Evolutionary conservation across 768 basidiomycete genomes (phyloP), one percentile per base, ranked within the genome.

Genomic region (Lactifluus echinatus): DNA sequence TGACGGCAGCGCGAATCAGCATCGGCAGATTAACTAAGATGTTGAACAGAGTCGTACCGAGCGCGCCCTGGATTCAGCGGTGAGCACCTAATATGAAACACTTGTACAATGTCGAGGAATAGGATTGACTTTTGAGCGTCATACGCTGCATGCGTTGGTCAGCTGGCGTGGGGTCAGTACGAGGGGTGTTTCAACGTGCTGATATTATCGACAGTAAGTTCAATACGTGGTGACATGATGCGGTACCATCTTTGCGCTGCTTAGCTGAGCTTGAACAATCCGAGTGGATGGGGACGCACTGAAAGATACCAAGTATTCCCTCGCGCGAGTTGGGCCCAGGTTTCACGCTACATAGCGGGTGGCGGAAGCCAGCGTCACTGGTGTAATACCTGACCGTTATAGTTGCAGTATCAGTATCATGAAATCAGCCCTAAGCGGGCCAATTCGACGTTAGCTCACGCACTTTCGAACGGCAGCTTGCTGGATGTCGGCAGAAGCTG

Each of bases 241-340:
- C 28, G 36, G 29, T 55, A 47, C 45, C 53, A 55, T 31, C 53
- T 55, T 31, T 17, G 36, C 15, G 23, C 15, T 12, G 17, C 11
- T 53, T 10, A 53, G 52, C 43, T 31, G 34, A 34, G 6, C 2
- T 10, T 15, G 39, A 4, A 23, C 7, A 10, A 26, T 12, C 5
- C 40, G 40, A 12, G n/a, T n/a, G 12, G 2, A 23, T 21, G 19
- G 26, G n/a, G 21, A 66, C 76, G 29, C 56, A 80, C 77, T 83
- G 81, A 65, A 80, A 84, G 29, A 85, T 74, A 10, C 74, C 80
- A 3, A 85, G 71, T 26, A 86, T 71, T 19, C 71, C 68, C 17
- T 80, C 76, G 50, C 83, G 74, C 15, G 83, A 83, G 52, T 74
- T 73, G n/a, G 76, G 73, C 0, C 66, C 74, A 4, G 76, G 68